These are phyloP conservation scores for Euptelea pleiosperma DNA, from an alignment of 164 flowering plant species.

Conservation along the genomic window DNA sequence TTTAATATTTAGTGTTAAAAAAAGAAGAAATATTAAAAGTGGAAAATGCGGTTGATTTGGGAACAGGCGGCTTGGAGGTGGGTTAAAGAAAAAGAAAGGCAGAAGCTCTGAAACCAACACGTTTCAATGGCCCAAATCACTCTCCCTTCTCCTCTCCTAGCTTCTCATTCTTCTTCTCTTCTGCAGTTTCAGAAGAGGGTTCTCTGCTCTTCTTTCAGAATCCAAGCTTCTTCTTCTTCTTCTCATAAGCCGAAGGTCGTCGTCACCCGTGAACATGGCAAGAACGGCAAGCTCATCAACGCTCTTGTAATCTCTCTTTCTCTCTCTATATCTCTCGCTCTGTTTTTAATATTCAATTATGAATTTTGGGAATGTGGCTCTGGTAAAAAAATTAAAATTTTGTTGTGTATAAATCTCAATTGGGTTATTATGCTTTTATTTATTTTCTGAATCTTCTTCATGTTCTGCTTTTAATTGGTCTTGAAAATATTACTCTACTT, in stretches of 20 bases:
- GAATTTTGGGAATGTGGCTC: neutral
- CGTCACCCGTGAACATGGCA: conserved; percentile 89
- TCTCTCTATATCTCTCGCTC: neutral
- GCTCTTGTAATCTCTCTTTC: conserved; percentile 51
- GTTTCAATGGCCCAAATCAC: conserved; percentile 31
- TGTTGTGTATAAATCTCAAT: neutral
- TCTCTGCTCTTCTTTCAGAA: conserved; percentile 9
- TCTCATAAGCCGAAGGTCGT: conserved; percentile 54
- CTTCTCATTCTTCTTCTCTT: conserved; percentile 19
- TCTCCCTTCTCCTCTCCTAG: conserved; percentile 8
- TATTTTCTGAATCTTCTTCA: neutral
- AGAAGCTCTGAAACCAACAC: conserved; percentile 30
- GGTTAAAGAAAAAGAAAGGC: neutral
- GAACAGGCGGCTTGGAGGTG: conserved; percentile 5
- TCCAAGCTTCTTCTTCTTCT: conserved; percentile 25
- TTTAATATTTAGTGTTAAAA: no score
- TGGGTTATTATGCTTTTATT: neutral
- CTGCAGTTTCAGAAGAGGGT: conserved; percentile 14
- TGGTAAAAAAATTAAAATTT: no score
- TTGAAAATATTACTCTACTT: neutral
- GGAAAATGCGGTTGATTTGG: neutral
- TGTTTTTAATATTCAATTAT: neutral
- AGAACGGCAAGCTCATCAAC: conserved; percentile 75
- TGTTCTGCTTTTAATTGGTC: neutral
- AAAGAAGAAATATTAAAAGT: neutral